These are phyloP conservation scores for Cryptococcus wingfieldii DNA, from an alignment of 1,284 basidiomycete species.

Conservation along the genomic window DNA sequence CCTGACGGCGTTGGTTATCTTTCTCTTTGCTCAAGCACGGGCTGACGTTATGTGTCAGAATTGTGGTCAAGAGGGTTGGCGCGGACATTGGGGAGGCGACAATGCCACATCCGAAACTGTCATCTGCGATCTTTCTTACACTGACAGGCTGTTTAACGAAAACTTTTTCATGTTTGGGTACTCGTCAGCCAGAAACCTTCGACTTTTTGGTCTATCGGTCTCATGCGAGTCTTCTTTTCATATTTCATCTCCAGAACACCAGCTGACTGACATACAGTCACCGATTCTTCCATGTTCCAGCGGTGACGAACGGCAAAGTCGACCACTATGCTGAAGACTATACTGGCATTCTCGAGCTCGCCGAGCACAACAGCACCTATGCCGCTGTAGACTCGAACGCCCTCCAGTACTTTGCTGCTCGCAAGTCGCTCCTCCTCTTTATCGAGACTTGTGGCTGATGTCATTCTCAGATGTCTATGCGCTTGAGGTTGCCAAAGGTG, in stretches of 20 bases:
- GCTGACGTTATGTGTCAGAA: constrained; percentile 14
- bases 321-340: constrained; percentile 46
- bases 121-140: constrained; percentile 42
- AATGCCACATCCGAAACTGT: constrained; percentile 51
- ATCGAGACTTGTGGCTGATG: not conserved
- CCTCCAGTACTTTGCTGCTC: constrained; percentile 48
- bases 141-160: constrained; percentile 30
- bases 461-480: constrained; percentile 37
- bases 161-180: constrained; percentile 45
- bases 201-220: constrained; percentile 46
- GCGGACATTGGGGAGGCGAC: constrained; percentile 50
- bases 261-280: constrained; percentile 23
- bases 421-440: constrained; percentile 9
- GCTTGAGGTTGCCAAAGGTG: constrained; percentile 41
- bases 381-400: constrained; percentile 46
- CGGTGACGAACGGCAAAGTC: constrained; percentile 37
- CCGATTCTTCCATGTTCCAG: constrained; percentile 48
- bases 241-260: not conserved
- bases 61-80: constrained; percentile 41
- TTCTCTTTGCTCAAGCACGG: not conserved
- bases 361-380: constrained; percentile 38
- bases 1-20: constrained; percentile 42
- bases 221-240: constrained; percentile 29
- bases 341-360: constrained; percentile 40
- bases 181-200: constrained; percentile 35